phyloP scores from a whole-genome alignment of 306 rosid genomes.

The Gynostemma pentaphyllum region DNA sequence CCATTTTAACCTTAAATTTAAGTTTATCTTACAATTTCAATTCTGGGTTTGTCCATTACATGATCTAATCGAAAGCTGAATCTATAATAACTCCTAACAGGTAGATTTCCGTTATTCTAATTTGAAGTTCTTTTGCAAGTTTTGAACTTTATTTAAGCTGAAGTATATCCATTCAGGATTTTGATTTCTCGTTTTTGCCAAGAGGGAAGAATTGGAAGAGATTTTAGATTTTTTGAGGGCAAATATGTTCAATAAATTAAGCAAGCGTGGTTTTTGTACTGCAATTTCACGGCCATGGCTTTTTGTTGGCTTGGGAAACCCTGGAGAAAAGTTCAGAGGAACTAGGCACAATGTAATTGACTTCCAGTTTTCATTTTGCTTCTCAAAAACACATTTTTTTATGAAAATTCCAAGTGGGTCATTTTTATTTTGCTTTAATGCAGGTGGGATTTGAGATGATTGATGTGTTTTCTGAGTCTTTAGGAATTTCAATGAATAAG shows the following conservation, averaged over 20 bases:
- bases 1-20: too few species aligned
- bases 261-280: conserved; percentile 39
- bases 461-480: conserved; percentile 66
- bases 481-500: conserved; percentile 45
- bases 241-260: conserved; percentile 35
- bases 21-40: too few species aligned
- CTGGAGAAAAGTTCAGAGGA: conserved; percentile 69
- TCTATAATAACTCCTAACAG: too few species aligned
- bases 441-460: conserved; percentile 88
- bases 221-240: neutral
- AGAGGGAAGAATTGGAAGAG: neutral
- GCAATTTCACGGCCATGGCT: conserved; percentile 59
- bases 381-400: neutral
- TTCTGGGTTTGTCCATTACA: too few species aligned
- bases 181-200: neutral
- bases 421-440: conserved; percentile 11
- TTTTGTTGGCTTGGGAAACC: conserved; percentile 79
- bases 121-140: too few species aligned
- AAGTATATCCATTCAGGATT: too few species aligned
- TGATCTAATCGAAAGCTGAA: too few species aligned
- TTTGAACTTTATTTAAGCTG: too few species aligned
- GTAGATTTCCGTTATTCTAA: too few species aligned
- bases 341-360: conserved; percentile 70
- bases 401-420: neutral
- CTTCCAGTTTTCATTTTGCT: neutral